Percentiles rank a stretch among this genome's conserved stretches.
Conservation (phyloP, 1,139 yeast genomes). For the Debaryomyces robertsiae region DNA sequence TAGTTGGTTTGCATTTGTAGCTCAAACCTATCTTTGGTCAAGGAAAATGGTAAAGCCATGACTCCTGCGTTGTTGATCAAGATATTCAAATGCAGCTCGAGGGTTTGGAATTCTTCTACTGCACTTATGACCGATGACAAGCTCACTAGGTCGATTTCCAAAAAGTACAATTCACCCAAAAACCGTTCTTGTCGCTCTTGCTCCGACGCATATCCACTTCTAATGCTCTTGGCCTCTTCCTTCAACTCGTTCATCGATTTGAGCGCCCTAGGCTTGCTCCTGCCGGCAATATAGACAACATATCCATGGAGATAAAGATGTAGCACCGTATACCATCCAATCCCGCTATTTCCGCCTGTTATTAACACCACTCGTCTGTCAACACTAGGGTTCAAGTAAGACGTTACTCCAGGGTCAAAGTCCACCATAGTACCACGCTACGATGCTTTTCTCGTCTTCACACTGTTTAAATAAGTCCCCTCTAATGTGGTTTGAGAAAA, state of each 20-base stretch:
- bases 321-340: conserved; percentile 45
- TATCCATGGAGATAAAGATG: conserved; percentile 48
- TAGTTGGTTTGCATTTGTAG: conserved; percentile 81
- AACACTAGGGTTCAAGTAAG: conserved; percentile 35
- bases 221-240: conserved; percentile 24
- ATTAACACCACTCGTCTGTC: conserved; percentile 43
- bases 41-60: conserved; percentile 69
- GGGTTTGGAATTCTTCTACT: conserved; percentile 46
- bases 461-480: not conserved
- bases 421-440: no score
- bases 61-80: conserved; percentile 82
- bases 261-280: conserved; percentile 37
- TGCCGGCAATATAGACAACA: conserved; percentile 44
- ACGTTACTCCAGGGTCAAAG: conserved; percentile 29
- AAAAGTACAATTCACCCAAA: conserved; percentile 59
- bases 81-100: conserved; percentile 59
- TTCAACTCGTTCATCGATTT: conserved; percentile 41
- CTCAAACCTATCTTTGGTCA: conserved; percentile 74
- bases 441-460: no score
- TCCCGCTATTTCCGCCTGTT: conserved; percentile 51
- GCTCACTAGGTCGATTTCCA: conserved; percentile 65
- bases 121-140: conserved; percentile 61
- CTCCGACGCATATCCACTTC: conserved; percentile 14
- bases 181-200: conserved; percentile 21
- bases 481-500: not conserved